phyloP scores from a whole-genome alignment of 176 grass and related monocot species.

The Triticum urartu region DNA sequence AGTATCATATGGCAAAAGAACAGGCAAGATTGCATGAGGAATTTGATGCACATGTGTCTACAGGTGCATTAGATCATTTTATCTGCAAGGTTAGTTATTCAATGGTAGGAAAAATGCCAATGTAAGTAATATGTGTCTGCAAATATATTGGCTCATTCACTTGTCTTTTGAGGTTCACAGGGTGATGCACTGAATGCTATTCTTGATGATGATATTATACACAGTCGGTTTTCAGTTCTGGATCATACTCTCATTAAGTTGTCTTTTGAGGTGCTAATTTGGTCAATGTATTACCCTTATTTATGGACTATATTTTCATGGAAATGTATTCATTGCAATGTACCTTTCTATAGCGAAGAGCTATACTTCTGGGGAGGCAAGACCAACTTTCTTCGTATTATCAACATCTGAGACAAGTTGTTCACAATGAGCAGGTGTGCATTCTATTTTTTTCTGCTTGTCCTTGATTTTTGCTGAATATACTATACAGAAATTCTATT shows the following conservation, averaged over 20 bases:
- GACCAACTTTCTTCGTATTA: neutral
- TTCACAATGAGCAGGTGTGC: slow-evolving; percentile 14
- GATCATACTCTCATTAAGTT: slow-evolving; percentile 12
- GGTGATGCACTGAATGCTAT: neutral
- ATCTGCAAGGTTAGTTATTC: slow-evolving; percentile 6
- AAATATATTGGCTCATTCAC: neutral
- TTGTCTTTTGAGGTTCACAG: slow-evolving; percentile 3
- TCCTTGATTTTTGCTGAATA: neutral
- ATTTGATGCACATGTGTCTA: neutral
- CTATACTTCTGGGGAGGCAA: neutral
- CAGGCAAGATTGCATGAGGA: slow-evolving; percentile 14
- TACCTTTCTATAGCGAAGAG: slow-evolving; percentile 16
- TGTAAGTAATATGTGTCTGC: neutral
- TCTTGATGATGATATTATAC: neutral
- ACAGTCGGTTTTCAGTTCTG: slow-evolving; percentile 8
- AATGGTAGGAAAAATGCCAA: neutral
- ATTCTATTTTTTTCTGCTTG: neutral
- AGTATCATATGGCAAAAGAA: slow-evolving; percentile 25
- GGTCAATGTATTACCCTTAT: neutral
- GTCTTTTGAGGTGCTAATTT: slow-evolving; percentile 7
- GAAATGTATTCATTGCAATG: neutral
- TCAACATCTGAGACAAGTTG: neutral
- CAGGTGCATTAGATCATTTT: slow-evolving; percentile 6
- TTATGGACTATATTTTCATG: neutral
- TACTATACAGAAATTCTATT: neutral